Evolutionary conservation across 2,329 filamentous ascomycete genomes (phyloP).

Genomic region (Graphiopsis chlorocephala): DNA sequence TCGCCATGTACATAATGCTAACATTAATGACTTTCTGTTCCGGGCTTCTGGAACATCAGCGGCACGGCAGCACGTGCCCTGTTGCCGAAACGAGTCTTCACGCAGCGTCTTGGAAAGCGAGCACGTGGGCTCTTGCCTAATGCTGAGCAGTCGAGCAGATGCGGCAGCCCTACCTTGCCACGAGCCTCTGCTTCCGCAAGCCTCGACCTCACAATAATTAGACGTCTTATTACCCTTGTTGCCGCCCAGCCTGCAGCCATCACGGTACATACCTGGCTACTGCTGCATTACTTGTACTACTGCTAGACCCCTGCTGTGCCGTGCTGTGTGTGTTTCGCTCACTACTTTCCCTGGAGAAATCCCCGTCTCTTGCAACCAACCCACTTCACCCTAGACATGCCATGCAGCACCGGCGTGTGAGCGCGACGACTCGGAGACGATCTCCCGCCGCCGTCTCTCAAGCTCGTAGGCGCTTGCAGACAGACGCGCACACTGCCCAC

Average conservation of each 20-base stretch:
- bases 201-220: background rate
- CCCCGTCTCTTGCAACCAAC: background rate
- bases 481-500: too few species aligned
- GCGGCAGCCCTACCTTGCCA: background rate
- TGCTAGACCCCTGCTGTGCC: background rate
- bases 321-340: background rate
- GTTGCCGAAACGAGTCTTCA: background rate
- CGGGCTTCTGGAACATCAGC: background rate
- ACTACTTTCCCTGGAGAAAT: background rate
- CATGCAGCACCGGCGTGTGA: background rate
- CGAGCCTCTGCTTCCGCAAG: background rate
- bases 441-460: conserved; percentile 8
- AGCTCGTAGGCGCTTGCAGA: background rate
- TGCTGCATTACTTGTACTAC: background rate
- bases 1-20: background rate
- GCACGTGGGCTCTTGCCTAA: background rate
- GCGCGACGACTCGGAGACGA: background rate
- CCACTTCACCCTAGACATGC: background rate
- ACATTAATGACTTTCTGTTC: background rate
- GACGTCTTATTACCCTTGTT: background rate
- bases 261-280: background rate
- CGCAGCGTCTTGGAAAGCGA: background rate
- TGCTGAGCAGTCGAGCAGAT: background rate
- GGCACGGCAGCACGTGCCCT: background rate
- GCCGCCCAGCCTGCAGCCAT: background rate